A percentile compares a stretch with the other conserved stretches of the same genome.
These are phyloP conservation scores for Hypoxylon sp. DNA, from an alignment of 2,329 filamentous ascomycete genomes.

Conservation along the genomic window DNA sequence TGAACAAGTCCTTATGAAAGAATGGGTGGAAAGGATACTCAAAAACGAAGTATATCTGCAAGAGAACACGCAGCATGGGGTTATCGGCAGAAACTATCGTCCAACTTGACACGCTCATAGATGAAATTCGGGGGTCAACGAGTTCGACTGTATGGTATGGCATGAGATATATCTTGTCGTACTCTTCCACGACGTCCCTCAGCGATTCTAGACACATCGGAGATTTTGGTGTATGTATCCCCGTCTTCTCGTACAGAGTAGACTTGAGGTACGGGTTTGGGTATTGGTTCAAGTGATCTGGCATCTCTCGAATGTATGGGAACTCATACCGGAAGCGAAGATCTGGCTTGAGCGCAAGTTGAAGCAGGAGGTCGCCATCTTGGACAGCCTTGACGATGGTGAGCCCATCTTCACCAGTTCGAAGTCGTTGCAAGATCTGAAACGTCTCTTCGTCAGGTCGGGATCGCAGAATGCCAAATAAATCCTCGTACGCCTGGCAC, in stretches of 20 bases:
- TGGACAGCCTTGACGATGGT: constrained; percentile 41
- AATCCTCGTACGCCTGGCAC: constrained; percentile 43
- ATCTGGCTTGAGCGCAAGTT: constrained; percentile 41
- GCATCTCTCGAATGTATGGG: constrained; percentile 44
- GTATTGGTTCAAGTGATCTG: constrained; percentile 23
- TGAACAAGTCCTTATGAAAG: constrained; percentile 48
- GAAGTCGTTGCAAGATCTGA: constrained; percentile 39
- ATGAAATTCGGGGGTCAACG: constrained; percentile 42
- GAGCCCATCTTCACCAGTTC: constrained; percentile 40
- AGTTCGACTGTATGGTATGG: constrained; percentile 47
- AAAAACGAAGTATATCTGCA: constrained; percentile 43
- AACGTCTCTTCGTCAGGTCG: constrained; percentile 39
- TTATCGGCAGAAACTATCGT: constrained; percentile 48
- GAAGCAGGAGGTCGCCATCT: constrained; percentile 44
- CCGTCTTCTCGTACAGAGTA: constrained; percentile 34
- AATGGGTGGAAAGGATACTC: constrained; percentile 40
- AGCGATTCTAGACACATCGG: constrained; percentile 10
- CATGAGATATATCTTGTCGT: constrained; percentile 40
- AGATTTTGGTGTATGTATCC: constrained; percentile 3
- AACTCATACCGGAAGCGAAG: constrained; percentile 45
- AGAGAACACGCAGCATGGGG: constrained; percentile 43
- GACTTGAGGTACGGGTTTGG: constrained; percentile 43
- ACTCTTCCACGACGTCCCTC: constrained; percentile 23
- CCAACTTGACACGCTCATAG: constrained; percentile 46
- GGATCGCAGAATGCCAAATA: constrained; percentile 41